Evolutionary conservation across 169 alveolate genomes (phyloP).

Genomic region (Plasmodium vinckei): DNA sequence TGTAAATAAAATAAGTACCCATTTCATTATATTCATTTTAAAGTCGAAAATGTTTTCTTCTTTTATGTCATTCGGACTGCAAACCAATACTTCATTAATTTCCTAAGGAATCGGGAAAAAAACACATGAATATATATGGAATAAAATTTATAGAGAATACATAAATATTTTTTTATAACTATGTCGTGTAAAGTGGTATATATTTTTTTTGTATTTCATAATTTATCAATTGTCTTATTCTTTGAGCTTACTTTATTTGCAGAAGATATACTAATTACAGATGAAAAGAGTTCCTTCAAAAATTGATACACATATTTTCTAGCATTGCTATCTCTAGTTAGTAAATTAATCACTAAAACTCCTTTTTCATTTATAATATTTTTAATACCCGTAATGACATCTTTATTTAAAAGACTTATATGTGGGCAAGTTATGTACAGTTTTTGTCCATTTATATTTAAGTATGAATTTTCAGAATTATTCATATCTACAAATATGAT

Average conservation of each 20-base stretch:
- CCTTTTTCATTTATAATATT: conserved; percentile 50
- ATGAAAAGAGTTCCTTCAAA: conserved; percentile 22
- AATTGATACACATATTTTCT: conserved; percentile 33
- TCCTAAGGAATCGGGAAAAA: conserved; percentile 9
- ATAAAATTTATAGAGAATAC: not conserved
- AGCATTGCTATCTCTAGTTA: conserved; percentile 50
- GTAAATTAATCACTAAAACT: conserved; percentile 44
- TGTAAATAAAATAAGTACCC: conserved; percentile 7
- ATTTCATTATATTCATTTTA: conserved; percentile 1
- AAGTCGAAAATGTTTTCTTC: conserved; percentile 19
- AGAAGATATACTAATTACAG: conserved; percentile 45
- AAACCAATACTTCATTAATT: conserved; percentile 65
- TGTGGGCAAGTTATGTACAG: conserved; percentile 65
- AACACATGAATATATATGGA: not conserved
- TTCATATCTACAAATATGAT: conserved; percentile 71
- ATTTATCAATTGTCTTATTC: not conserved
- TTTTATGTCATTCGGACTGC: conserved; percentile 17
- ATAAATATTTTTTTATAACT: not conserved
- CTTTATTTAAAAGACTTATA: conserved; percentile 31
- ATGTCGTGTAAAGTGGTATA: not conserved
- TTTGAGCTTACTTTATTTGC: conserved; percentile 29
- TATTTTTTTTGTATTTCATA: not conserved
- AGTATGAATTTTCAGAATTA: conserved; percentile 54
- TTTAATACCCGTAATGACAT: conserved; percentile 17
- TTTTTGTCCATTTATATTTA: conserved; percentile 28